These are phyloP conservation scores for Clavulina sp. DNA, from an alignment of 768 basidiomycete genomes.

Conservation along the genomic window DNA sequence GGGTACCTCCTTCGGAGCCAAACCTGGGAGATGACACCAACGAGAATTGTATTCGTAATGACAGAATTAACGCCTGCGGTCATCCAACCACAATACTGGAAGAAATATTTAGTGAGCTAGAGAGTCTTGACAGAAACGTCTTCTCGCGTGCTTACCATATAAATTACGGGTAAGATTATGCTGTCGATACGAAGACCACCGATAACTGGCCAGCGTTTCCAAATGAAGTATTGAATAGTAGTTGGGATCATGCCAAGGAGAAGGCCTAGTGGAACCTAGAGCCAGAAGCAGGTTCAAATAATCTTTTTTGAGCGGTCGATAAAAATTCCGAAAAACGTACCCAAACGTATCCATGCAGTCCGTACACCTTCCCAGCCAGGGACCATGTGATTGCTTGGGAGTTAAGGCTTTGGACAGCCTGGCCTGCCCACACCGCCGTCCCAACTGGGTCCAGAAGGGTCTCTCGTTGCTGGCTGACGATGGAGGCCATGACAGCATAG, in stretches of 20 bases:
- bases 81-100: slow-evolving; percentile 11
- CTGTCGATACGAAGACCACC: slow-evolving; percentile 32
- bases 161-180: slow-evolving; percentile 29
- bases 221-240: slow-evolving; percentile 35
- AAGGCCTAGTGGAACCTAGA: background rate
- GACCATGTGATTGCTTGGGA: slow-evolving; percentile 48
- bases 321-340: slow-evolving; percentile 14
- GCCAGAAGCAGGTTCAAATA: background rate
- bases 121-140: background rate
- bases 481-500: slow-evolving; percentile 30
- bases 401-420: slow-evolving; percentile 34
- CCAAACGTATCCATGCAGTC: slow-evolving; percentile 35
- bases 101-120: background rate
- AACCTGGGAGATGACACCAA: slow-evolving; percentile 39
- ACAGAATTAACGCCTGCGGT: slow-evolving; percentile 41
- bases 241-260: slow-evolving; percentile 38
- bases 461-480: slow-evolving; percentile 12
- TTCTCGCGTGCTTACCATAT: background rate
- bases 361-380: slow-evolving; percentile 39
- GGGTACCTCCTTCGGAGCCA: slow-evolving; percentile 42
- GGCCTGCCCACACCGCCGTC: slow-evolving; percentile 46
- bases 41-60: slow-evolving; percentile 28
- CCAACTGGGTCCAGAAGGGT: slow-evolving; percentile 34
- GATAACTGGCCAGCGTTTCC: slow-evolving; percentile 39
- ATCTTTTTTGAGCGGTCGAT: slow-evolving; percentile 26